Percentiles rank a stretch among this genome's conserved stretches.
These are phyloP conservation scores for Solanum arcanum DNA, from an alignment of 257 asterid species.

Conservation along the genomic window DNA sequence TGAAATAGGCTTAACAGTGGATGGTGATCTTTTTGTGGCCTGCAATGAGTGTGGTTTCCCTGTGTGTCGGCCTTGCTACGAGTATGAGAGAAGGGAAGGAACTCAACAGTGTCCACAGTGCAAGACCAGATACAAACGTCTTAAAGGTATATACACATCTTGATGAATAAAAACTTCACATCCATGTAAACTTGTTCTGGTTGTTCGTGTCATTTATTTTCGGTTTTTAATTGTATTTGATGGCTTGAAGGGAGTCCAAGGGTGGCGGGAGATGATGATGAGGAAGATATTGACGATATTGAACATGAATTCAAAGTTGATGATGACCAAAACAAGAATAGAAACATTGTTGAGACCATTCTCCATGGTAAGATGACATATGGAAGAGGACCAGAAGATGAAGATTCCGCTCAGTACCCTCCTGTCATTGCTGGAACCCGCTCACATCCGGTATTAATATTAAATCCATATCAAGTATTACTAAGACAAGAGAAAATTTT, in stretches of 20 bases:
- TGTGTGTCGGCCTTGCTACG: conserved; percentile 89
- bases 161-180: not conserved
- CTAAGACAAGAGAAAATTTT: not conserved
- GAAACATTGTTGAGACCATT: conserved; percentile 65
- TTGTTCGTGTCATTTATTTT: not conserved
- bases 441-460: conserved; percentile 46
- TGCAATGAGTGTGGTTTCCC: conserved; percentile 97
- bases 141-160: conserved; percentile 39
- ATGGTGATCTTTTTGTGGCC: conserved; percentile 88
- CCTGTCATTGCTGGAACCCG: conserved; percentile 74
- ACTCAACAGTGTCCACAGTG: conserved; percentile 87
- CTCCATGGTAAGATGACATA: conserved; percentile 97
- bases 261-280: conserved; percentile 97
- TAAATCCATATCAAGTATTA: not conserved
- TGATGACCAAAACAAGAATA: conserved; percentile 49
- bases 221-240: not conserved
- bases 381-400: conserved; percentile 90
- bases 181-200: not conserved
- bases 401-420: conserved; percentile 63
- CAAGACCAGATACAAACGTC: conserved; percentile 89
- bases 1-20: conserved; percentile 78
- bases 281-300: conserved; percentile 88
- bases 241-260: conserved; percentile 68
- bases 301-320: conserved; percentile 91
- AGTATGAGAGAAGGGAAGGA: conserved; percentile 96